A percentile compares a stretch with the other conserved stretches of the same genome.
phyloP scores from a whole-genome alignment of 2,329 filamentous ascomycete species.

The Aureobasidium sp. region DNA sequence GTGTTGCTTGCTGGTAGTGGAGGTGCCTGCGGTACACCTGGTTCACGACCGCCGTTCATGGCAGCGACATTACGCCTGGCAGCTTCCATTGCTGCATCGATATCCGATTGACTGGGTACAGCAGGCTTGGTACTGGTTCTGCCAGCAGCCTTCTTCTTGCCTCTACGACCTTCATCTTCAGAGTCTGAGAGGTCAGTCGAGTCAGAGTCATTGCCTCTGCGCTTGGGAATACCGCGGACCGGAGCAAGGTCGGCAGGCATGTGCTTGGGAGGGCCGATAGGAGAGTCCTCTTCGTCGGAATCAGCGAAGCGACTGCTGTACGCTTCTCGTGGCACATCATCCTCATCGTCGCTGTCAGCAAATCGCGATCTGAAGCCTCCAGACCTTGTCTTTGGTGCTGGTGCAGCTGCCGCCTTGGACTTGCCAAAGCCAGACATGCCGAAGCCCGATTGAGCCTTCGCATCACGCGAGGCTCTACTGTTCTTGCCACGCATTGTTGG shows the following conservation, averaged over 20 bases:
- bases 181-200: conserved; percentile 45
- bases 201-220: conserved; percentile 49
- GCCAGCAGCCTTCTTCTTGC: conserved; percentile 27
- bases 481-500: conserved; percentile 20
- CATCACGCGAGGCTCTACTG: conserved; percentile 16
- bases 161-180: conserved; percentile 29
- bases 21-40: conserved; percentile 15
- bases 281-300: conserved; percentile 48
- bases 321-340: conserved; percentile 27
- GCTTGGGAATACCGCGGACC: conserved; percentile 54
- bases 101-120: conserved; percentile 28
- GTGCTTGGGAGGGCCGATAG: conserved; percentile 31
- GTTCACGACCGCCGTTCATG: conserved; percentile 18
- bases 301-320: conserved; percentile 45
- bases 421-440: conserved; percentile 19
- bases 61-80: conserved; percentile 28
- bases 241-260: conserved; percentile 38
- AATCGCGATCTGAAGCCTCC: conserved; percentile 49
- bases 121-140: conserved; percentile 36
- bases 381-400: conserved; percentile 6
- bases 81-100: conserved; percentile 32
- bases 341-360: conserved; percentile 56
- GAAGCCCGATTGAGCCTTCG: conserved; percentile 16
- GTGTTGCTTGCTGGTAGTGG: conserved; percentile 20
- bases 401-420: conserved; percentile 1